Evolutionary conservation across 352 stramenopile genomes (phyloP), one percentile per base, ranked within the genome.

Genomic region (Pythium chondricola): DNA sequence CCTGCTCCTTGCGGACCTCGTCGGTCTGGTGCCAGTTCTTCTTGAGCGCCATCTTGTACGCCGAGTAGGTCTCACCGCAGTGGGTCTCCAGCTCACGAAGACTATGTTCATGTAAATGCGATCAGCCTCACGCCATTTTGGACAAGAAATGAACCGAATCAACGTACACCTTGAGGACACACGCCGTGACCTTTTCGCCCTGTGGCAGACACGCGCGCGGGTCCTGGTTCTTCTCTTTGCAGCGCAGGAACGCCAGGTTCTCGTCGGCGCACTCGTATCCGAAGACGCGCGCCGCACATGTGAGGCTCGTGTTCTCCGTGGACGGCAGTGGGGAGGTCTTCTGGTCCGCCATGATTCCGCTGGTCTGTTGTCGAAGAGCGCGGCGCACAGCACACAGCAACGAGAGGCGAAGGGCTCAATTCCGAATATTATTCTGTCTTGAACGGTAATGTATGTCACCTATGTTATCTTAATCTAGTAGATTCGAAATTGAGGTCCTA

Each of bases 21-120:
- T 95, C 77, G 35, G 89, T 75, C 63, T 85, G 75, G 61, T 90
- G 80, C 80, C 80, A 92, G 71, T 90, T 95, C 69, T 87, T 83
- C 72, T 92, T 87, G 10, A 95, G 63, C 51, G 82, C 83, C 63
- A 78, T 77, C 67, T 93, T 89, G 77, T 93, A 95, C 65, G 78
- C 78, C 52, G 69, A 52, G 71, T 87, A 95, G 42, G 78, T 82
- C 38, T 91, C 81, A n/a, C 79, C 81, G 67, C 84, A 95, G 57
- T 93, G 59, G 30, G 56, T 80, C 61, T 95, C 84, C 10, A 90
- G 58, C 44, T 87, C 72, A 33, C 74, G 76, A 45, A 95, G 67
- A 30, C 83, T 93, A 41, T 17, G 33, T 49, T 30, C 13, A 40
- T 33, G 8, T 13, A 13, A 8, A 13, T 33, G 13, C 9, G 9